Evolutionary conservation across 1,284 basidiomycete genomes (phyloP).

Genomic region (Inonotus obliquus): DNA sequence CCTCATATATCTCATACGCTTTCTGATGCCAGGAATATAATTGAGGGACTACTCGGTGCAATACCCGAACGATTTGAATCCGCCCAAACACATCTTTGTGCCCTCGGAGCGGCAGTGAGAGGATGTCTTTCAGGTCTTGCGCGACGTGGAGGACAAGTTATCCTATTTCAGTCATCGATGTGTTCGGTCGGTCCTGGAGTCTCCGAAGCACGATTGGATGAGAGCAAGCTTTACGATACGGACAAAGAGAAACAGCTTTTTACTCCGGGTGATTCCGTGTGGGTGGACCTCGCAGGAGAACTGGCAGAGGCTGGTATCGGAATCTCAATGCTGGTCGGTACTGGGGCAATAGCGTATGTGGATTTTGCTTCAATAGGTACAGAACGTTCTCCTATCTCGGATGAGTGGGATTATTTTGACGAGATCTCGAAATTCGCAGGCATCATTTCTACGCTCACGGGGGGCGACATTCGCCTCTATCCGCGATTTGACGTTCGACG

Average conservation of each 20-base stretch:
- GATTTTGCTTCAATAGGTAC: slow-evolving; percentile 87
- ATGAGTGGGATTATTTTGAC: background rate
- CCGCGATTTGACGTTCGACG: slow-evolving; percentile 79
- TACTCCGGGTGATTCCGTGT: slow-evolving; percentile 68
- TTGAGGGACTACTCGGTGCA: slow-evolving; percentile 61
- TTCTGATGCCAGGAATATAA: slow-evolving; percentile 38
- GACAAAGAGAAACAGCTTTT: slow-evolving; percentile 87
- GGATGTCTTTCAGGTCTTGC: slow-evolving; percentile 74
- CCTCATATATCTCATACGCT: background rate
- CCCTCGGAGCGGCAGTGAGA: slow-evolving; percentile 77
- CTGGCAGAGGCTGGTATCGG: slow-evolving; percentile 89
- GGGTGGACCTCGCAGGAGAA: slow-evolving; percentile 83
- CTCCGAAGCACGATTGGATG: slow-evolving; percentile 50
- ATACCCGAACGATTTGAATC: slow-evolving; percentile 66
- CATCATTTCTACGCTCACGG: slow-evolving; percentile 68
- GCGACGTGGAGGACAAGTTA: slow-evolving; percentile 80
- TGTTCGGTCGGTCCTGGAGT: slow-evolving; percentile 80
- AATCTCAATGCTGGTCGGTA: slow-evolving; percentile 87
- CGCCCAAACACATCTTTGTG: slow-evolving; percentile 48
- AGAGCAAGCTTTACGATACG: slow-evolving; percentile 78
- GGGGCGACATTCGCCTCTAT: slow-evolving; percentile 93
- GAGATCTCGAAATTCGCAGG: slow-evolving; percentile 34
- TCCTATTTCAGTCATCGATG: slow-evolving; percentile 77
- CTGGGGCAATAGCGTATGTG: slow-evolving; percentile 61
- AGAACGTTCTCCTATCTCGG: slow-evolving; percentile 20